A percentile compares a stretch with the other conserved stretches of the same genome.
These are phyloP conservation scores for Lithohypha guttulata DNA, from an alignment of 2,329 filamentous ascomycete genomes.

Conservation along the genomic window DNA sequence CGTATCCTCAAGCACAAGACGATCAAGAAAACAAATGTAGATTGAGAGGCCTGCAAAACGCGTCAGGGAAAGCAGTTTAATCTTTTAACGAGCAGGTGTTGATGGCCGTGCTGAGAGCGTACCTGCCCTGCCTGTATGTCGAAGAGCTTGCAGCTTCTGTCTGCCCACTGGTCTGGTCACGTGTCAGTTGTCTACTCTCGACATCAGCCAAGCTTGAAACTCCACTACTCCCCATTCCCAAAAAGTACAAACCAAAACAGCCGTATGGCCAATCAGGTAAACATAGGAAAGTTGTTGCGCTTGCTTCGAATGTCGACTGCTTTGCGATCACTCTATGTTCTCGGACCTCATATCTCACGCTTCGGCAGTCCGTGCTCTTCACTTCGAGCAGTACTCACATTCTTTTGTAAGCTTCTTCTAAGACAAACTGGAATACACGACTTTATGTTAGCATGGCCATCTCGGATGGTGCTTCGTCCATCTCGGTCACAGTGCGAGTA, in stretches of 20 bases:
- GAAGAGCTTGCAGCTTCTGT: too few relatives aligned
- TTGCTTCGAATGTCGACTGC: constrained; percentile 1
- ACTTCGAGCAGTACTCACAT: too few relatives aligned
- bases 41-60: background rate
- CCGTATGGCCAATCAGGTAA: constrained; percentile 1
- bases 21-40: background rate
- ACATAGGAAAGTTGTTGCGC: background rate
- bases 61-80: too few relatives aligned
- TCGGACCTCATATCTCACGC: too few relatives aligned
- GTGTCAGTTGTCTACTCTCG: background rate
- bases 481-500: constrained; percentile 47
- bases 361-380: too few relatives aligned
- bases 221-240: too few relatives aligned
- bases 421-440: background rate
- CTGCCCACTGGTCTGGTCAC: too few relatives aligned
- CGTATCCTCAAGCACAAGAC: too few relatives aligned
- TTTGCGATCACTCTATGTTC: too few relatives aligned
- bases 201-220: constrained; percentile 1
- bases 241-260: constrained; percentile 4
- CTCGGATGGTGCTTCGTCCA: constrained; percentile 38
- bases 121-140: too few relatives aligned
- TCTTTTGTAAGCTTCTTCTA: background rate
- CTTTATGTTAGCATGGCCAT: constrained; percentile 13
- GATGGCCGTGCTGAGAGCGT: too few relatives aligned
- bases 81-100: too few relatives aligned